These are phyloP conservation scores for Pyricularia sp. DNA, from an alignment of 2,329 filamentous ascomycete species.

Conservation along the genomic window DNA sequence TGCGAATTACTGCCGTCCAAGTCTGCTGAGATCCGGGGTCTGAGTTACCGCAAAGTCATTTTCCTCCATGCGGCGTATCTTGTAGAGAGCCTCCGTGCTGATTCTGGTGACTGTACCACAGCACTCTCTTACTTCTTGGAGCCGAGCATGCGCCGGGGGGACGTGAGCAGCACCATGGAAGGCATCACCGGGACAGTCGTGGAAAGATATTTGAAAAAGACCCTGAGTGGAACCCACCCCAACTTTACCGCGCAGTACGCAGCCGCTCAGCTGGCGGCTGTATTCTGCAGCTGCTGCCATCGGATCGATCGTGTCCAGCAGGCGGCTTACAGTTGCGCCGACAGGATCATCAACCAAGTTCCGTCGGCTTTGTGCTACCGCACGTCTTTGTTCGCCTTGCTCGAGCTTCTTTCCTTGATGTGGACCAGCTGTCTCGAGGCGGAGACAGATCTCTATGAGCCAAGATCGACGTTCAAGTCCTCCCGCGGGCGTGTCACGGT, in stretches of 20 bases:
- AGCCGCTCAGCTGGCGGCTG: slow-evolving; percentile 72
- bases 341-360: slow-evolving; percentile 71
- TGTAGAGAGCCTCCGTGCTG: slow-evolving; percentile 76
- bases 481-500: slow-evolving; percentile 65
- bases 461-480: slow-evolving; percentile 69
- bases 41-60: slow-evolving; percentile 83
- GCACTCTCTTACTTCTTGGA: slow-evolving; percentile 90
- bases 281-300: slow-evolving; percentile 86
- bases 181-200: slow-evolving; percentile 55
- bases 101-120: slow-evolving; percentile 79
- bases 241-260: slow-evolving; percentile 83
- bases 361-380: slow-evolving; percentile 86
- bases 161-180: slow-evolving; percentile 53
- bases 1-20: slow-evolving; percentile 60
- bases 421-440: slow-evolving; percentile 90
- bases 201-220: slow-evolving; percentile 65
- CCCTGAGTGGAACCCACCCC: slow-evolving; percentile 55
- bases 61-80: slow-evolving; percentile 86
- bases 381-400: slow-evolving; percentile 77
- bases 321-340: slow-evolving; percentile 69
- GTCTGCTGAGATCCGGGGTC: slow-evolving; percentile 61
- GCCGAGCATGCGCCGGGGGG: slow-evolving; percentile 58
- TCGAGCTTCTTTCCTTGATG: slow-evolving; percentile 87
- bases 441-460: slow-evolving; percentile 87
- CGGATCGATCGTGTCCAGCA: slow-evolving; percentile 84